These are phyloP conservation scores for Mortierella sp. DNA, from an alignment of 371 early-diverging fungal species.

Conservation along the genomic window DNA sequence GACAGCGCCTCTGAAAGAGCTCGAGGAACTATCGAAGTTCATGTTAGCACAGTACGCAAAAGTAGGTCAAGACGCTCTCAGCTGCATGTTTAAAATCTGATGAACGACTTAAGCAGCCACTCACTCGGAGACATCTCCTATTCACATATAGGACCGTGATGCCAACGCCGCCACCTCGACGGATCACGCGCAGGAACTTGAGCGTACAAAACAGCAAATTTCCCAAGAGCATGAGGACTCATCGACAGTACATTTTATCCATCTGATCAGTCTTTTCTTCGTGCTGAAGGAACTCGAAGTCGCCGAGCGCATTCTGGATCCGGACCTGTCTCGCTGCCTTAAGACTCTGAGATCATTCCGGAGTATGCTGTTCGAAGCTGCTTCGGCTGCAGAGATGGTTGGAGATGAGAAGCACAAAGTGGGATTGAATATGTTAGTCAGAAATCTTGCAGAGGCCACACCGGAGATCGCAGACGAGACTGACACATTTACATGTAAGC, in stretches of 20 bases:
- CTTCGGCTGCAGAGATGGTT: slow-evolving; percentile 4
- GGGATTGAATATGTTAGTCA: neutral
- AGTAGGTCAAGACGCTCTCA: neutral
- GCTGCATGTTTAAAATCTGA: neutral
- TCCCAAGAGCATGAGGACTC: neutral
- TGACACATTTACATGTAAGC: slow-evolving; percentile 10
- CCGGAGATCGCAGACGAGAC: neutral
- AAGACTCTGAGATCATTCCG: slow-evolving; percentile 1
- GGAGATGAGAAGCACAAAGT: neutral
- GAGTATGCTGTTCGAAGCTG: slow-evolving; percentile 3
- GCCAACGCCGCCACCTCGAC: neutral
- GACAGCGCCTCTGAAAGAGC: neutral
- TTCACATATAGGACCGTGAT: neutral
- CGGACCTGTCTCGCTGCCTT: neutral
- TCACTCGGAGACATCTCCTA: neutral
- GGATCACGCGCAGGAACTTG: neutral
- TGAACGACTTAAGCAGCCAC: neutral
- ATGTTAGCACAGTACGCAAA: neutral
- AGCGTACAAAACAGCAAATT: neutral
- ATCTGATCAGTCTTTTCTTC: slow-evolving; percentile 20
- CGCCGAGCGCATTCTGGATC: neutral
- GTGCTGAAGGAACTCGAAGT: slow-evolving; percentile 12
- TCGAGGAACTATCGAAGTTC: neutral
- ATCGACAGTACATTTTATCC: neutral
- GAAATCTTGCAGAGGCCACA: slow-evolving; percentile 4